Evolutionary conservation across 2,329 filamentous ascomycete genomes (phyloP).

Genomic region (Aureobasidium leucospermi): DNA sequence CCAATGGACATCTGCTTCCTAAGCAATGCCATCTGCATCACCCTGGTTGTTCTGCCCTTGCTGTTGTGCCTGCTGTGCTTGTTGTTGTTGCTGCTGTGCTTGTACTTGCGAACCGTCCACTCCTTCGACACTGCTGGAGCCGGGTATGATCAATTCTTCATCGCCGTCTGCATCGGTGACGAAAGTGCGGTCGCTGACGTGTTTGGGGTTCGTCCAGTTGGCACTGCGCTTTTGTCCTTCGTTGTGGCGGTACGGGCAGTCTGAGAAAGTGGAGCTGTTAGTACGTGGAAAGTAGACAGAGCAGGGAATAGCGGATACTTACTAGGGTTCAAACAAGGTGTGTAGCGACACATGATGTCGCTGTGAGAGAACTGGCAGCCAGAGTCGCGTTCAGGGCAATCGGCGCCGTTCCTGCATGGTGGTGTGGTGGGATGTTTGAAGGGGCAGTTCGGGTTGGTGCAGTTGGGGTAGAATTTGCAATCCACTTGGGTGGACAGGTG

Average conservation of each 20-base stretch:
- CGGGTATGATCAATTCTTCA: conserved; percentile 29
- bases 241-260: conserved; percentile 80
- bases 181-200: conserved; percentile 16
- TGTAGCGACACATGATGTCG: conserved; percentile 79
- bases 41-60: background rate
- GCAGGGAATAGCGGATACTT: background rate
- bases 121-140: conserved; percentile 15
- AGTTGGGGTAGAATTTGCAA: conserved; percentile 89
- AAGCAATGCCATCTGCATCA: conserved; percentile 17
- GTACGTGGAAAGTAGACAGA: background rate
- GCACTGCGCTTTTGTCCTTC: conserved; percentile 74
- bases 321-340: conserved; percentile 78
- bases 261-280: background rate
- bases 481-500: conserved; percentile 68
- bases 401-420: conserved; percentile 81
- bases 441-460: conserved; percentile 75
- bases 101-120: background rate
- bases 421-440: conserved; percentile 87
- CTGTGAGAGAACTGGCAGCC: conserved; percentile 88
- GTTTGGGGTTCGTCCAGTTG: conserved; percentile 55
- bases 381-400: conserved; percentile 52
- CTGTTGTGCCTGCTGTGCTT: background rate
- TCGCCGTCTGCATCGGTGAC: conserved; percentile 18
- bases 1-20: conserved; percentile 7
- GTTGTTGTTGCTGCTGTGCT: background rate